phyloP scores from a whole-genome alignment of 1,284 basidiomycete genomes.

The Omphalotus olearius region DNA sequence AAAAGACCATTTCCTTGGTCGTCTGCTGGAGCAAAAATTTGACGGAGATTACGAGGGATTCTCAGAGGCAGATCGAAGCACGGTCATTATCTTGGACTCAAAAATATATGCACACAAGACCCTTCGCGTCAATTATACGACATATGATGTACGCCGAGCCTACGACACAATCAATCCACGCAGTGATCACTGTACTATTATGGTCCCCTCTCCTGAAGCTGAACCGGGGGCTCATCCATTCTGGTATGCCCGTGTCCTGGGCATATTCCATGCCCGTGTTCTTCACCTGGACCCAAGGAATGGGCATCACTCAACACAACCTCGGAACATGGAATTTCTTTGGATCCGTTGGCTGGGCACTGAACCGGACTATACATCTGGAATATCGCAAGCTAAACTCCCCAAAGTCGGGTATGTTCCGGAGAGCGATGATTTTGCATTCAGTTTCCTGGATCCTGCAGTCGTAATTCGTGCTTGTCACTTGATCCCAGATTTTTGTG shows the following conservation, averaged over 20 bases:
- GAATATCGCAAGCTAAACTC: background rate
- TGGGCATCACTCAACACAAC: too few species aligned
- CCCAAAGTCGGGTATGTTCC: slow-evolving; percentile 5
- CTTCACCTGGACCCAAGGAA: too few species aligned
- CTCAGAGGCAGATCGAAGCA: slow-evolving; percentile 20
- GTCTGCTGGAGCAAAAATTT: slow-evolving; percentile 19
- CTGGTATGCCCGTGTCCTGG: slow-evolving; percentile 6
- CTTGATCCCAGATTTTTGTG: background rate
- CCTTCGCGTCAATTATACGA: slow-evolving; percentile 24
- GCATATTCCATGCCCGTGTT: background rate
- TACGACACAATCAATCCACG: slow-evolving; percentile 23
- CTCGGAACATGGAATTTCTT: slow-evolving; percentile 8
- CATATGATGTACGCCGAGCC: slow-evolving; percentile 22
- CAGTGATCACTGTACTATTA: slow-evolving; percentile 14
- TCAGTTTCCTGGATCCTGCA: slow-evolving; percentile 2
- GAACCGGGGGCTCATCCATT: background rate
- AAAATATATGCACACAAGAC: slow-evolving; percentile 20
- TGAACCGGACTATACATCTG: background rate
- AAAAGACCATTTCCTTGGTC: slow-evolving; percentile 25
- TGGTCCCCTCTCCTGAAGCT: slow-evolving; percentile 18
- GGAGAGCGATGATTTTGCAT: background rate
- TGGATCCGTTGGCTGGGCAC: slow-evolving; percentile 2
- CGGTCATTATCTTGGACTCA: slow-evolving; percentile 14
- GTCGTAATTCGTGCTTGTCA: background rate
- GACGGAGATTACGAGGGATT: slow-evolving; percentile 23